These are phyloP conservation scores for Helichrysum umbraculigerum DNA, from an alignment of 129 eudicot genomes.

Conservation along the genomic window DNA sequence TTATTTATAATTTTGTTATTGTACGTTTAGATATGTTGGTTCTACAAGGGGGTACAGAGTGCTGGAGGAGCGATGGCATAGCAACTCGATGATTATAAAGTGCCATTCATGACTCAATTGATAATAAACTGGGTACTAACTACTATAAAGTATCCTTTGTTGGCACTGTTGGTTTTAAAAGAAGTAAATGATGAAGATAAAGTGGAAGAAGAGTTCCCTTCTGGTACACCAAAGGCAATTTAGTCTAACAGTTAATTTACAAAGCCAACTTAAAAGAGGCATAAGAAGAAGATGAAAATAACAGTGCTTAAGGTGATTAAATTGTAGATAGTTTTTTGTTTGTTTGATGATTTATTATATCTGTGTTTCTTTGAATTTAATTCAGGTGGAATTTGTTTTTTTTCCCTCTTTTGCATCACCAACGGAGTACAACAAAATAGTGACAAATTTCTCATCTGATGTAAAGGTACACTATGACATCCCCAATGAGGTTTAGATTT, in stretches of 20 bases:
- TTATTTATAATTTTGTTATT: constrained; percentile 1
- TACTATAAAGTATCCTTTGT: constrained; percentile 42
- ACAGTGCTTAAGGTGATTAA: constrained; percentile 14
- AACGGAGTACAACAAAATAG: constrained; percentile 62
- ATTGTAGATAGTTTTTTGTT: constrained; percentile 16
- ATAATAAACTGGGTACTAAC: constrained; percentile 71
- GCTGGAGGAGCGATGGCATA: constrained; percentile 97
- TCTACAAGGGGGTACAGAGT: constrained; percentile 94
- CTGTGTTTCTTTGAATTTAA: background rate
- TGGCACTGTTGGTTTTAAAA: constrained; percentile 59
- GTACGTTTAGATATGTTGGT: constrained; percentile 70
- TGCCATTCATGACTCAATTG: constrained; percentile 56
- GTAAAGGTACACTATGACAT: constrained; percentile 63
- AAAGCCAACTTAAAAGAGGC: constrained; percentile 21
- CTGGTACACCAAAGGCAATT: background rate
- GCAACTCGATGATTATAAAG: constrained; percentile 73
- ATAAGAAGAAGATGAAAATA: background rate
- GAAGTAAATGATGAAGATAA: constrained; percentile 71
- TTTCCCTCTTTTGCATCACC: background rate
- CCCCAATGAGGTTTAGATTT: background rate
- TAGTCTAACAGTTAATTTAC: constrained; percentile 20
- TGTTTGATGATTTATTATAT: background rate
- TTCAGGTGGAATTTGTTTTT: background rate
- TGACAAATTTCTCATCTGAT: constrained; percentile 94
- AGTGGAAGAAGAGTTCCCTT: constrained; percentile 13